Conservation (phyloP, 306 rosid genomes). For the Lathyrus sativus region DNA sequence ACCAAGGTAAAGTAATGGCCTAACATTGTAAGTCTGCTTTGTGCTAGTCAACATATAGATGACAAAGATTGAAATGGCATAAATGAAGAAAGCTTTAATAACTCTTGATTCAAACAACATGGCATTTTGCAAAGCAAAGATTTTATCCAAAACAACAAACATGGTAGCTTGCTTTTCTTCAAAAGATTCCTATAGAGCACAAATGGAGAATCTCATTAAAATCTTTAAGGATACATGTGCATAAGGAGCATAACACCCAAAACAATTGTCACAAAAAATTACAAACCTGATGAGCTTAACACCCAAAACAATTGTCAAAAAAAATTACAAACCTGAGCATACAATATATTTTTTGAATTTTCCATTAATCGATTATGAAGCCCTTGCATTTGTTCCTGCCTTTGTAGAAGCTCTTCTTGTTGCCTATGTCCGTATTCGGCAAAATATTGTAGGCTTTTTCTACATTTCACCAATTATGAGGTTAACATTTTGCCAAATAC, state of each 20-base stretch:
- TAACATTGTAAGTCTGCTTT: constrained; percentile 69
- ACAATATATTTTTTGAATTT: constrained; percentile 64
- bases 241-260: too few relatives aligned
- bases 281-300: too few relatives aligned
- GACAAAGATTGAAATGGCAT: constrained; percentile 53
- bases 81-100: constrained; percentile 70
- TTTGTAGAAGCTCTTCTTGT: constrained; percentile 67
- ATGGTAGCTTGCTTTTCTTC: constrained; percentile 86
- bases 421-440: too few relatives aligned
- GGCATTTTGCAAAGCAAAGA: constrained; percentile 73
- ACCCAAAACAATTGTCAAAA: not conserved
- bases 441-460: constrained; percentile 58
- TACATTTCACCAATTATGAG: constrained; percentile 30
- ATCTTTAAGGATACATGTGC: not conserved
- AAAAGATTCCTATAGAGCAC: constrained; percentile 60
- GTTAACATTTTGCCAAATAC: not conserved
- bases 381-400: constrained; percentile 58
- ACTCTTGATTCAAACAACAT: constrained; percentile 76
- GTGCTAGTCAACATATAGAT: constrained; percentile 89
- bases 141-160: constrained; percentile 69
- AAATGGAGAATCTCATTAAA: not conserved
- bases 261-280: too few relatives aligned
- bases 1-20: constrained; percentile 81
- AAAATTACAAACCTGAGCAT: constrained; percentile 43
- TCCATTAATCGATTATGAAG: constrained; percentile 76